Conservation (phyloP, 345 rosid species). For the Arabis alpina region DNA sequence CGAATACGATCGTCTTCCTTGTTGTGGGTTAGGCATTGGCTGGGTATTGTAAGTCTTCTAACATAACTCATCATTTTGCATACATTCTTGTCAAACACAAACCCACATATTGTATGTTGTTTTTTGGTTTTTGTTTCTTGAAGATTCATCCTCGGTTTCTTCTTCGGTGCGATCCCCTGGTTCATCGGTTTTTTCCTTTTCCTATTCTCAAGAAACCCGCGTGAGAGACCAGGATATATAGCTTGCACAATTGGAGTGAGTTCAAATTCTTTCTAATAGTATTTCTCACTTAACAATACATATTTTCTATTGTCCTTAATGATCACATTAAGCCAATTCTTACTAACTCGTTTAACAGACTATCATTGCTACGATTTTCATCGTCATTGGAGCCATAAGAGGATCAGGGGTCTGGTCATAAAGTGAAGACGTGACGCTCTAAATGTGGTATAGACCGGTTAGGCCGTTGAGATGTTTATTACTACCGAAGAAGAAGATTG, state of each 20-base stretch:
- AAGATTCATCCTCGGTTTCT: constrained; percentile 45
- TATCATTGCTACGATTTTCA: constrained; percentile 25
- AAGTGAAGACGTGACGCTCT: constrained; percentile 25
- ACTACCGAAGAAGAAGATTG: constrained; percentile 19
- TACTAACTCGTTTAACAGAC: constrained; percentile 20
- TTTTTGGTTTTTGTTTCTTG: constrained; percentile 4
- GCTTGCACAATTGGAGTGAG: constrained; percentile 45
- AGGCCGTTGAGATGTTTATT: background rate
- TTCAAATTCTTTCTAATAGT: background rate
- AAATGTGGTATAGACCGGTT: constrained; percentile 17
- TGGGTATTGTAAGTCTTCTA: constrained; percentile 38
- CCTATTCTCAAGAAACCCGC: constrained; percentile 27
- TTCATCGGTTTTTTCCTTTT: constrained; percentile 40
- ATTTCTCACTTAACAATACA: background rate
- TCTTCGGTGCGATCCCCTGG: constrained; percentile 43
- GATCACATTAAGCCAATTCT: constrained; percentile 1
- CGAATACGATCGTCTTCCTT: constrained; percentile 37
- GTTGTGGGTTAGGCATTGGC: constrained; percentile 43
- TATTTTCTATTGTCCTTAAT: background rate
- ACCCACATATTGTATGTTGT: background rate
- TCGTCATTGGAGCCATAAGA: constrained; percentile 23
- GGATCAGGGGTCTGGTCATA: constrained; percentile 32
- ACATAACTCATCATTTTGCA: background rate
- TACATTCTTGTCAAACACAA: constrained; percentile 13
- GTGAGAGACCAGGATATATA: constrained; percentile 42